Conservation (phyloP, 345 rosid genomes). For the Stellera chamaejasme region DNA sequence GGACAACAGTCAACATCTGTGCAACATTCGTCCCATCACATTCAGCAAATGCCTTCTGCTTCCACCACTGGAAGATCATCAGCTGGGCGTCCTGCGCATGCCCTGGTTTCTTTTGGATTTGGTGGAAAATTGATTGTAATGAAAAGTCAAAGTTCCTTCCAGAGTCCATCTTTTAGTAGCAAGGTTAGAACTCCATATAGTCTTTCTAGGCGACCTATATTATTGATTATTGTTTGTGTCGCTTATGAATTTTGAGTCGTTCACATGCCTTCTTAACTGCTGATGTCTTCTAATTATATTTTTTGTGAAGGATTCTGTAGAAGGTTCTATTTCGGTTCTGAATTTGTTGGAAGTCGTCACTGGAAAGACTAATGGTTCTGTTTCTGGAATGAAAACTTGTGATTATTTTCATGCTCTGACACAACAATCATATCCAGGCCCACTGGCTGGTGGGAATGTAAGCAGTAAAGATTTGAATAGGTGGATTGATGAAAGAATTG, state of each 20-base stretch:
- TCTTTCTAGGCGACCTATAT: conserved; percentile 3
- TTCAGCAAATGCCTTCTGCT: conserved; percentile 51
- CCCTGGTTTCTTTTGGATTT: conserved; percentile 86
- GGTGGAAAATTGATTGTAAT: conserved; percentile 86
- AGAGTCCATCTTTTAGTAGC: conserved; percentile 46
- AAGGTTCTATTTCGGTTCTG: conserved; percentile 52
- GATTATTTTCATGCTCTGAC: conserved; percentile 63
- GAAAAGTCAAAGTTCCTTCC: conserved; percentile 46
- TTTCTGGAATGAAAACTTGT: conserved; percentile 29
- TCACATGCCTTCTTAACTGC: conserved; percentile 4
- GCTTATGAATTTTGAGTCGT: neutral
- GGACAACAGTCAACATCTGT: conserved; percentile 34
- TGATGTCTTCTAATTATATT: conserved; percentile 21
- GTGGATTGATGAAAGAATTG: conserved; percentile 91
- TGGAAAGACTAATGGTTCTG: conserved; percentile 30
- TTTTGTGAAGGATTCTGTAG: conserved; percentile 46
- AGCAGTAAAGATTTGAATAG: conserved; percentile 85
- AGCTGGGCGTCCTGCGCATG: conserved; percentile 95
- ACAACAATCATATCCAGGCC: conserved; percentile 85
- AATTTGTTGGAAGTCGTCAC: conserved; percentile 67
- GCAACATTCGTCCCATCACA: conserved; percentile 48
- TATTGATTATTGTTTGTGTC: neutral
- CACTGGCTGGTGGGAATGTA: conserved; percentile 88
- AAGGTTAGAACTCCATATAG: conserved; percentile 50
- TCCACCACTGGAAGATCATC: conserved; percentile 58